Evolutionary conservation across 805 yeast genomes (phyloP), one percentile per base, ranked within the genome.

Genomic region (Kluyveromyces nonfermentans): DNA sequence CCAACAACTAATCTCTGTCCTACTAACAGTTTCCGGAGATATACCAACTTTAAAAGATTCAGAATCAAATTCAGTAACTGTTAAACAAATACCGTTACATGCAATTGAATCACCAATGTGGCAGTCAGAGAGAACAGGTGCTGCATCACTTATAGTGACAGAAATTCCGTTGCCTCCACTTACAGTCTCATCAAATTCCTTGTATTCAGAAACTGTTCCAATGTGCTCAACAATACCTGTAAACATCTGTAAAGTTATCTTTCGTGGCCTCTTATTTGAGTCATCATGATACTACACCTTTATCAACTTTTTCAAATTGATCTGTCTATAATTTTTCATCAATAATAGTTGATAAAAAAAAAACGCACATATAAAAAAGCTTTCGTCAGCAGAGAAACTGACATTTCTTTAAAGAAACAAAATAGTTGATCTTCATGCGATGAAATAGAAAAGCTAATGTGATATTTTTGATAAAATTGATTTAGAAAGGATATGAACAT

Each of bases 71-170:
- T 82, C 88, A 0, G 96, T 88, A 7, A 90, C 97, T 0, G 99
- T 93, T 30, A 93, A 71, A 64, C 99, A 93, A 1, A 73, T 74
- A 7, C 98, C 98, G 59, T 85, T 85, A 22, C 90, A 77, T 21
- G 93, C 78, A 46, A 93, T 93, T 14, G 96, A 85, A 65, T 93
- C 99, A 10, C 99, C 99, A 33, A 90, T 65, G 56, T 88, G 89
- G 50, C 85, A 88, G 60, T 93, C 99, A 0, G 57, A 71, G 14
- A 90, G 69, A 22, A 93, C 78, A 3, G 67, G 63, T 0, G 70
- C 57, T 22, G 88, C 84, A 48, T 83, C 77, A 1, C 70, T 68
- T 32, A 90, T 75, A 3, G 77, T 74, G 33, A 88, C 57, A 0
- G 95, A 77, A 8, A 80, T 82, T 14, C 96, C 95, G 40, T 60